These are phyloP conservation scores for Camillea tinctor DNA, from an alignment of 2,329 filamentous ascomycete genomes.

Conservation along the genomic window DNA sequence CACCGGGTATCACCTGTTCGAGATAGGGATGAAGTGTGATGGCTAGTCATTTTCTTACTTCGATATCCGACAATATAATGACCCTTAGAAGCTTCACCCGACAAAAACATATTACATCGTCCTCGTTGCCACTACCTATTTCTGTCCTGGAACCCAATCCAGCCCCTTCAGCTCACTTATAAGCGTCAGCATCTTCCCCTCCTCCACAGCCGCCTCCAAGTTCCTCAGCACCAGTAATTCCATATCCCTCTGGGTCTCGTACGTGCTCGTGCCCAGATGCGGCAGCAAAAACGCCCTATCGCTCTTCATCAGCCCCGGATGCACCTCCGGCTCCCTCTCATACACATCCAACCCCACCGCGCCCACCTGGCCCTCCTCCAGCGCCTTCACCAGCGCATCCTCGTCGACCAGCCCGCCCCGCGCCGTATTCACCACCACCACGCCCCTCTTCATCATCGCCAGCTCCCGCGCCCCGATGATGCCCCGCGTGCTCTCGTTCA, in stretches of 20 bases:
- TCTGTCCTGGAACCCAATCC: constrained; percentile 23
- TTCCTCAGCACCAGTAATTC: constrained; percentile 47
- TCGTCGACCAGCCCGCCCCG: constrained; percentile 58
- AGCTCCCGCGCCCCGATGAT: constrained; percentile 52
- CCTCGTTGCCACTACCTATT: not conserved
- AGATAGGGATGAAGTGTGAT: too few species aligned
- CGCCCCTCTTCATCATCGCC: constrained; percentile 52
- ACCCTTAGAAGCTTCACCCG: too few species aligned
- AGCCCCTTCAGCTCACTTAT: constrained; percentile 57
- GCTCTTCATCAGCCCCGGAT: constrained; percentile 59
- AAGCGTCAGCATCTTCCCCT: constrained; percentile 57
- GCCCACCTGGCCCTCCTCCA: constrained; percentile 53
- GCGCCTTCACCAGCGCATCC: constrained; percentile 49
- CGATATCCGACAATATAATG: too few species aligned
- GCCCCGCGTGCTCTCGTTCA: constrained; percentile 49
- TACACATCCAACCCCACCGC: constrained; percentile 57
- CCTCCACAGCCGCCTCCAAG: constrained; percentile 53
- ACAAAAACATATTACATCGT: too few species aligned
- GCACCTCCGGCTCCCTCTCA: constrained; percentile 58
- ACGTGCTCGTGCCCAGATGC: constrained; percentile 66
- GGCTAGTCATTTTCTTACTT: too few species aligned
- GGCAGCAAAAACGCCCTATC: constrained; percentile 61
- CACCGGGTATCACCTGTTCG: too few species aligned
- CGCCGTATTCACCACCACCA: constrained; percentile 58
- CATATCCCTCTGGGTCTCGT: constrained; percentile 48